Evolutionary conservation across 495 filamentous ascomycete genomes (phyloP), one percentile per base, ranked within the genome.

Genomic region (Podospora fimiseda): DNA sequence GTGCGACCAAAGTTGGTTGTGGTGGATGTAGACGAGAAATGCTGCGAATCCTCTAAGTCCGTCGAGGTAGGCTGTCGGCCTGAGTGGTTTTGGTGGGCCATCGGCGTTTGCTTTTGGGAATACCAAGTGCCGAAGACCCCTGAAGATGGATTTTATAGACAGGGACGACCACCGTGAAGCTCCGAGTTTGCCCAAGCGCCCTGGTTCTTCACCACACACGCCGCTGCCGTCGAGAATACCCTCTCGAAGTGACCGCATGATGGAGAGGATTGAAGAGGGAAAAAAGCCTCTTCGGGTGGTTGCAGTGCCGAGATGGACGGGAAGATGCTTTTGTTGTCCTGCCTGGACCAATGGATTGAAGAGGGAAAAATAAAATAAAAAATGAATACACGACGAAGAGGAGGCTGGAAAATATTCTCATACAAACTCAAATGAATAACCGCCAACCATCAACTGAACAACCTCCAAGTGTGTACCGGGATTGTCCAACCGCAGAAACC

Each of bases 1-100:
- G 23, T 72, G 67, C 6, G 63, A 53, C 72, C 72, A 75, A 1
- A 74, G 64, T 38, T 70, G 57, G 52, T 72, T 62, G 56, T 76
- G 74, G 55, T 76, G 72, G 61, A 71, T 69, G 58, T 71, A 72
- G 36, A 76, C 74, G 13, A 76, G 56, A 33, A 75, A 67, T 14
- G 74, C 70, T 16, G 70, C 69, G 55, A 76, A 69, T 3, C 72
- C 74, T 2, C 74, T 55, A 37, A 76, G 67, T 9, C 72, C 74
- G 58, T 76, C 72, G 41, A 78, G 73, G 42, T 79, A 73, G 21
- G 70, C 68, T 22, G 70, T 74, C 21, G 70, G 60, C 41, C 60
- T 30, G 22, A 65, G 52, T 22, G 51, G 62, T 52, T 53, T 53
- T 2, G 49, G 22, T 0, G 48, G 45, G 16, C 57, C 55, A 1